Evolutionary conservation across 2,329 filamentous ascomycete genomes (phyloP), one percentile per base, ranked within the genome.

Genomic region (Aureobasidium sp.): DNA sequence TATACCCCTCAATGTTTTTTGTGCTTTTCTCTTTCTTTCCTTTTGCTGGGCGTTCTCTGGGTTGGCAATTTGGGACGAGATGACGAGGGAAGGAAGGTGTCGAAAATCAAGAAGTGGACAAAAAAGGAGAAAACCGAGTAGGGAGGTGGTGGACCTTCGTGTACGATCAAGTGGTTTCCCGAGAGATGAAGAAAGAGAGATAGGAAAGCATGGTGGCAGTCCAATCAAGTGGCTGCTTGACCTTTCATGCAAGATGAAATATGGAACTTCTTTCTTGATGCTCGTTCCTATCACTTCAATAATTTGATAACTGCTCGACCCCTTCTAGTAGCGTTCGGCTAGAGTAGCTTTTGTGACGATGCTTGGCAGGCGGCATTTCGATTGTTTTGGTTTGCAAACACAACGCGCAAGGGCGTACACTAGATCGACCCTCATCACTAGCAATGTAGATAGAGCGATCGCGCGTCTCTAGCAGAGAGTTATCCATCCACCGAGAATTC

Each of bases 1-100:
- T 60, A 60, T 60, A 60, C 45, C 44, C 56, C 56, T 42, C 31
- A 33, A 50, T 60, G 57, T 50, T 60, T 50, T 60, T 47, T 58
- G 24, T 57, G 39, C 24, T 44, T 44, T 57, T 35, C 24, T 33
- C 27, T 35, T 19, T 31, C 37, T 47, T 47, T 24, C 19, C 42
- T 58, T 58, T 57, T 35, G 22, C 27, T 57, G 11, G 49, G 49
- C 33, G 33, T 52, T 57, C 35, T 57, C 15, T 33, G 53, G 39
- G 11, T 35, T 22, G 37, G n/a, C 40, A 24, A 40, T 57, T 35
- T 58, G 37, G 27, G 27, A 24, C 29, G n/a, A 17, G 24, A 29
- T 12, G 24, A 19, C 15, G 12, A 54, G 52, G 24, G 19, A 5
- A 8, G 54, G 42, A 11, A 44, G 22, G 40, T 17, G 40, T 42